Evolutionary conservation across 495 filamentous ascomycete species (phyloP), one percentile per base, ranked within the genome.

Genomic region (Aspergillus affinis): DNA sequence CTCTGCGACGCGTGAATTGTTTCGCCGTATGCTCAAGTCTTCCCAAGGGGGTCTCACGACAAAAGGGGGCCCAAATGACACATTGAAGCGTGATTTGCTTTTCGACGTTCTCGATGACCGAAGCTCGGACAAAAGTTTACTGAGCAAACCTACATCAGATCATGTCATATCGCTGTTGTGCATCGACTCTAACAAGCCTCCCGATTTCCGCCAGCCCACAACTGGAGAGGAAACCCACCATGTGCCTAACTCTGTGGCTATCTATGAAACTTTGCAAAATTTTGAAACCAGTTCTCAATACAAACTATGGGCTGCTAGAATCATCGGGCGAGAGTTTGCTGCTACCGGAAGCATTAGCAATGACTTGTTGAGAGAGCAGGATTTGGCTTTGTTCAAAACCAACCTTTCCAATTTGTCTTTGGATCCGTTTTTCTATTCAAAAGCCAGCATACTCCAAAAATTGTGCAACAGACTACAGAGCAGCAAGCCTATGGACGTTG

Each of bases 271-370:
- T 21, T 88, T 91, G 63, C 82, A 85, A 58, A 77, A 79, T 23
- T 75, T 79, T 45, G 72, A 78, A 10, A 79, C 87, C 30, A 88
- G 87, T 48, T 75, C 79, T 27, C 82, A 85, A 20, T 98, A 94
- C 69, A 74, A 89, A 13, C 73, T 90, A 4, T 98, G 94, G 94
- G 89, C 89, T 45, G 92, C 88, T 7, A 83, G 86, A 55, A 88
- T 92, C 17, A 78, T 98, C 21, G 94, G 94, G 19, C 84, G 91
- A 64, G 87, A 91, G 0, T 98, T 92, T 73, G 86, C 89, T 48
- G 81, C 88, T 4, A 89, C 86, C 51, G 90, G 90, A 18, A 75
- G 84, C 58, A 81, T 90, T 27, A 64, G 66, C 51, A 70, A 79
- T 45, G 61, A 64, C 12, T 60, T 81, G 13, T 53, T 75, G 21